Evolutionary conservation across 2,329 filamentous ascomycete species (phyloP), one percentile per base, ranked within the genome.

Genomic region (Cercospora zeina): DNA sequence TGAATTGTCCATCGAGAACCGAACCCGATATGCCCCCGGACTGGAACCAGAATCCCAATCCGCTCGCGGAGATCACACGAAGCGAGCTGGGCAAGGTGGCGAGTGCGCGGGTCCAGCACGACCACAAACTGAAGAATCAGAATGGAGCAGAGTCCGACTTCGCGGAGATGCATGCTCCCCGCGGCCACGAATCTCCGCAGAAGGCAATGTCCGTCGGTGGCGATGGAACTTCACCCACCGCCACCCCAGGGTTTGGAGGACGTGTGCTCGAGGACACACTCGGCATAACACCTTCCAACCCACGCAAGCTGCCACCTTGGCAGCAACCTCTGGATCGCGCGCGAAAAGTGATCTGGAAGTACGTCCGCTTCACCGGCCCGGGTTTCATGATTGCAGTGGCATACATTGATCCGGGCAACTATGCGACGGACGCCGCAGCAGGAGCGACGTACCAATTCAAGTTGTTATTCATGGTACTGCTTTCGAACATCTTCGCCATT

Each of bases 401-500:
- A 16, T 81, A 81, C 68, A 81, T 81, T 54, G 79, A 81, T 70
- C 79, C 79, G 11, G 78, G 78, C 72, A 90, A 90, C 73, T 90
- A 90, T 71, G 81, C 87, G 1, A 90, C 88, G 19, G 87, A 87
- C 72, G 84, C 89, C 53, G 83, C 86, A 7, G 87, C 87, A 50
- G 88, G 88, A 58, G 85, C 88, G 4, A 80, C 82, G 0, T 89
- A 87, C 73, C 82, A 81, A 60, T 90, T 86, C 77, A 81, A 79
- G 42, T 80, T 90, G 34, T 81, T 90, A 2, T 90, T 89, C 76
- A 80, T 90, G 67, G 83, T 90, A 47, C 78, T 90, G 9, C 78
- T 89, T 69, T 85, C 85, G 74, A 90, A 90, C 72, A 69, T 89
- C 55, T 87, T 90, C 69, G 88, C 88, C 67, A 89, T 90, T 58